phyloP scores from a whole-genome alignment of 2,329 filamentous ascomycete genomes.

The Trichophyton schoenleinii region DNA sequence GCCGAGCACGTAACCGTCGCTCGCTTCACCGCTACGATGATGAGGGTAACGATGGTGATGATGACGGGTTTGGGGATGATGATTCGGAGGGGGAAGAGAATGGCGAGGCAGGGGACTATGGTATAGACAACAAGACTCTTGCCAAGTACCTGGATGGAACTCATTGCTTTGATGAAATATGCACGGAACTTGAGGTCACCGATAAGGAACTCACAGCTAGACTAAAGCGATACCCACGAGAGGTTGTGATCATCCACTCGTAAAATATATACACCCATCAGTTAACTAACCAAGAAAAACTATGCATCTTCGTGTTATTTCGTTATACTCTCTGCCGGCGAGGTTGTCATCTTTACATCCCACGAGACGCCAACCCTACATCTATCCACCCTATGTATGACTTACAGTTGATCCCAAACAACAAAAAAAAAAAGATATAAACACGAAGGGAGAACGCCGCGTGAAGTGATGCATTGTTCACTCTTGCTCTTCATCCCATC shows the following conservation, averaged over 20 bases:
- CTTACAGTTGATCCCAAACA: not conserved
- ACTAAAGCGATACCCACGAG: conserved; percentile 32
- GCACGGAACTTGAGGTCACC: conserved; percentile 38
- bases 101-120: conserved; percentile 15
- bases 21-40: not conserved
- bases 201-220: conserved; percentile 34
- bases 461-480: conserved; percentile 20
- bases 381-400: not conserved
- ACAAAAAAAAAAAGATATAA: not conserved
- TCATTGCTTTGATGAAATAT: conserved; percentile 40
- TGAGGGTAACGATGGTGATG: conserved; percentile 3
- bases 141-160: conserved; percentile 35
- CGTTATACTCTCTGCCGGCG: not conserved
- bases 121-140: conserved; percentile 27
- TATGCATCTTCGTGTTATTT: not conserved
- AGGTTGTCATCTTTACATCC: not conserved
- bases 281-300: not conserved
- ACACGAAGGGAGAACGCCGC: not conserved
- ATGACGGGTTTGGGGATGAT: conserved; percentile 7
- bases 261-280: conserved; percentile 16
- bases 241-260: conserved; percentile 37
- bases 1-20: not conserved
- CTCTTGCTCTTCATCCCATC: conserved; percentile 69
- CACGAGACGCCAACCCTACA: not conserved
- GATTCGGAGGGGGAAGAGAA: conserved; percentile 9